Evolutionary conservation across 257 asterid genomes (phyloP).

Genomic region (Petrea volubilis): DNA sequence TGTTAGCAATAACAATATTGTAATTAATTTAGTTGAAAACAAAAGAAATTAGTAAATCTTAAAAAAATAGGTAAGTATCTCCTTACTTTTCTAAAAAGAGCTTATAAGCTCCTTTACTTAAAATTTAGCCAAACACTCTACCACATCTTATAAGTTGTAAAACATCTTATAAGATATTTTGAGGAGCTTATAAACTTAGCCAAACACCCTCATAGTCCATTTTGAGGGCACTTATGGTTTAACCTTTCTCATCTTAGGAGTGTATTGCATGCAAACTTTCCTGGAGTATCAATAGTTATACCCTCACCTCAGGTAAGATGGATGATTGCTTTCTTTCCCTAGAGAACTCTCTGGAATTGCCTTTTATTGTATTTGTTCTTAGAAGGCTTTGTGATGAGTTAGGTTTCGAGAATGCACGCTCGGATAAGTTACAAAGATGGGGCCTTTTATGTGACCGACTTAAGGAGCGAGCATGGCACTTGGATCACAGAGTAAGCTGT

Average conservation of each 20-base stretch:
- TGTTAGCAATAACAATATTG: no score
- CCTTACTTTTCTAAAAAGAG: no score
- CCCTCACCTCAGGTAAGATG: constrained; percentile 49
- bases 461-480: constrained; percentile 80
- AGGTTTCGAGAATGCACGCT: constrained; percentile 63
- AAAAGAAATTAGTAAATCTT: no score
- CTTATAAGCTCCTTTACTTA: no score
- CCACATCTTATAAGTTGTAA: no score
- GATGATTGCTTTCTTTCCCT: neutral
- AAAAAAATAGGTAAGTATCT: no score
- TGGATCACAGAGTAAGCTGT: constrained; percentile 72
- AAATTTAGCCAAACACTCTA: no score
- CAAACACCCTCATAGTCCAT: no score
- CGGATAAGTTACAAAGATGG: constrained; percentile 55
- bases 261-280: constrained; percentile 35
- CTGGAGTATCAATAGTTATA: constrained; percentile 45
- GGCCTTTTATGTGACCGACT: constrained; percentile 64
- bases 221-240: neutral
- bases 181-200: no score
- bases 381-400: neutral
- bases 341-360: neutral
- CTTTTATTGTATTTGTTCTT: neutral
- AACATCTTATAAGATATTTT: no score
- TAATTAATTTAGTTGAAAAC: no score
- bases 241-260: constrained; percentile 43